Evolutionary conservation across 73 alveolate species (phyloP), one percentile per base, ranked within the genome.

Genomic region (Symbiodinium natans): DNA sequence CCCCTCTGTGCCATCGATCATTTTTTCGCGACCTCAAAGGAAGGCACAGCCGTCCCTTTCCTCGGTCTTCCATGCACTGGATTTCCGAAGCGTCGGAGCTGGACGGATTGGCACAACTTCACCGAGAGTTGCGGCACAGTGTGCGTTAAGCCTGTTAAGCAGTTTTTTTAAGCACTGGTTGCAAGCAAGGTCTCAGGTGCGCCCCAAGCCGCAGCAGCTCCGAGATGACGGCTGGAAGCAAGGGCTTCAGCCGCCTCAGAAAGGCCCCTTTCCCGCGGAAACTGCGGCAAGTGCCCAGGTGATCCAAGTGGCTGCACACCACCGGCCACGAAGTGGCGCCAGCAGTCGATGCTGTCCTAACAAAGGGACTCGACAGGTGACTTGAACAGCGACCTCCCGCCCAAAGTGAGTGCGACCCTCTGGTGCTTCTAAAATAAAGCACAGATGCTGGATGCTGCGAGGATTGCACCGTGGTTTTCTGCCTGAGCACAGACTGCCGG

Each of bases 121-220:
- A n/a, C n/a, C n/a, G n/a, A n/a, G n/a, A n/a, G n/a, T n/a, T n/a
- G n/a, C n/a, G n/a, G n/a, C n/a, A n/a, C n/a, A n/a, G n/a, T n/a
- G n/a, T n/a, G n/a, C n/a, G n/a, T n/a, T n/a, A n/a, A n/a, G n/a
- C n/a, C n/a, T n/a, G n/a, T n/a, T n/a, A n/a, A n/a, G n/a, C n/a
- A n/a, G n/a, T n/a, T n/a, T n/a, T n/a, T n/a, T n/a, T 52, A 11
- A 63, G 36, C 41, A 25, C 82, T 29, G 19, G 10, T 9, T 68
- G 39, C 29, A 25, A 29, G 82, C 82, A 25, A 1, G 33, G 82
- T 31, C 82, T 10, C 82, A 68, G 33, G 36, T n/a, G 82, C 82
- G 33, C 39, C 39, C 82, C 94, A 9, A 87, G 94, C 84, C 63
- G 83, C 56, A 87, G 84, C 33, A 87, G 56, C n/a, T 87, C 94